Base-by-base conservation (phyloP, 1,284 basidiomycete species). In the Volvariella volvacea region DNA sequence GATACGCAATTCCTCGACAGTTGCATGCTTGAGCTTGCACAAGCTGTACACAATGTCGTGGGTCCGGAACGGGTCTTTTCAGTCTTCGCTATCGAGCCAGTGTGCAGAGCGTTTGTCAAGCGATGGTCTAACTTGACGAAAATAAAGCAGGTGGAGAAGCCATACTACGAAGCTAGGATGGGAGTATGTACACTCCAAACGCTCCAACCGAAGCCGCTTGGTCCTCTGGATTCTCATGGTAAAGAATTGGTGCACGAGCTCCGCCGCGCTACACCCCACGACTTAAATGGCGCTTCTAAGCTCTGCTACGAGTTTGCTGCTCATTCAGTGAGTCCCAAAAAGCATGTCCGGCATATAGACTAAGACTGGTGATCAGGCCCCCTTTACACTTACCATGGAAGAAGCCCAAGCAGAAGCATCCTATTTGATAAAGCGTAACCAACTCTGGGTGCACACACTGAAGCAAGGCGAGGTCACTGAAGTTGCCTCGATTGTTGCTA, bases 401-500 rank as follows among this genome's bases (percentile, higher is more conserved):
- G 14, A 32, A 2, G 44, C 50, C 3, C 9, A 39, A 7, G 10
- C 33, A 25, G 50, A 51, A 22, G 50, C 50, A 6, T 40, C 22
- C 3, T 31, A 49, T 19, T 44, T 51, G 15, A 39, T 49, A 19
- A 31, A 16, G 2, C 22, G 44, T 8, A 8, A 25, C 15, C 45
- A 47, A 39, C 41, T 49, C 12, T 51, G 50, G 48, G 39, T 51
- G 6, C 48, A 51, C 28, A 9, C 25, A 7, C 28, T 44, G 17
- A 43, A 28, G 8, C 31, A 43, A 10, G 37, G 19, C 8, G 25
- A 36, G 14, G n/a, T 21, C 12, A 19, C 36, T 1, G 32, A 44
- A 16, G 46, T 51, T 12, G 50, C 48, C 12, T 49, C 44, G 9
- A 51, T 51, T 20, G 45, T 49, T 15, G 50, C 48, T 19, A 44